Base-by-base conservation (phyloP, 2,329 filamentous ascomycete genomes). In the Alternaria sp. region DNA sequence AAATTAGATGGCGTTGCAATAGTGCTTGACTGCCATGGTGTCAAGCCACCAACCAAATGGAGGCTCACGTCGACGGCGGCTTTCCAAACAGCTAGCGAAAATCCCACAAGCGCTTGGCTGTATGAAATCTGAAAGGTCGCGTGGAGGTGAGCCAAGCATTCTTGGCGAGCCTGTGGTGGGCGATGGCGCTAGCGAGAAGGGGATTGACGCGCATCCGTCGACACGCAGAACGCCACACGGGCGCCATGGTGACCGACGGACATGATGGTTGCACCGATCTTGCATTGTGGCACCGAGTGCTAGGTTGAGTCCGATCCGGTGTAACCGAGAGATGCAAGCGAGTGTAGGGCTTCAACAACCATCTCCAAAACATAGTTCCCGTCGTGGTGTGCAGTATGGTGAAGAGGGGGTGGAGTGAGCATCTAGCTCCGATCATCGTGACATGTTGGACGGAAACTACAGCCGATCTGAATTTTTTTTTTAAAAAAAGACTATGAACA, bases 211-310 rank as follows among this genome's bases (percentile, higher is more conserved):
- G 67, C 73, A 73, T 67, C 54, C 50, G 58, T 68, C 69, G 67
- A 56, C 59, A 62, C 66, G 60, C 64, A 63, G 63, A 61, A 64
- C 72, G 74, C 74, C 73, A 72, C 73, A 73, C 67, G 49, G 58
- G 61, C 71, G 69, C 72, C 71, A 65, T 64, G 48, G 62, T 67
- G 58, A 68, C 68, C 72, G 48, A 56, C 63, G 59, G 56, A 63
- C 54, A 67, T 66, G 62, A 69, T 56, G 56, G 75, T 75, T 53
- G 66, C 62, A 75, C 70, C 56, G 66, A 76, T 77, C 74, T 76
- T 68, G 73, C 73, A 77, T 74, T 62, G 72, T 75, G 72, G 65
- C 68, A 75, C 74, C 74, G 69, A 61, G 63, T 60, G 62, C 68
- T 72, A 74, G 72, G 71, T 74, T 66, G 66, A 69, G 56, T 63